Conservation (phyloP, 371 early-diverging fungal genomes). For the Mycotypha africana region DNA sequence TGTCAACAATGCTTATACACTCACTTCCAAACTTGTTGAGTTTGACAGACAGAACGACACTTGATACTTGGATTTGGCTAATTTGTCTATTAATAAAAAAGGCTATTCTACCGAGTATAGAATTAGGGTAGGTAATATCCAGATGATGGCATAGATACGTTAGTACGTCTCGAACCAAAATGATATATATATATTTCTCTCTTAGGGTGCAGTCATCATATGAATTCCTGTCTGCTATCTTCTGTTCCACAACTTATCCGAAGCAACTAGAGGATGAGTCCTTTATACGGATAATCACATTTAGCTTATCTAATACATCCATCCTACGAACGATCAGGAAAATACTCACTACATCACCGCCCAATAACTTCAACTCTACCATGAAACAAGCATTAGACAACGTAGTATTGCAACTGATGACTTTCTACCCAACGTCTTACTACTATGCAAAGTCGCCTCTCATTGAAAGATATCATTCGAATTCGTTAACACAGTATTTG, state of each 20-base stretch:
- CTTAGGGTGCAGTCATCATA: no score
- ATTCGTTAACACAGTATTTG: neutral
- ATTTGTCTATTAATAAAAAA: slow-evolving; percentile 16
- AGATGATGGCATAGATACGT: neutral
- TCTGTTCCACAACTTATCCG: neutral
- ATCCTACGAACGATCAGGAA: no score
- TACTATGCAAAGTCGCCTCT: slow-evolving; percentile 6
- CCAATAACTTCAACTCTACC: no score
- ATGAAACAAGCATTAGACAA: neutral
- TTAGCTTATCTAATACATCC: slow-evolving; percentile 5
- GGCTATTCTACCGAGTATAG: slow-evolving; percentile 10
- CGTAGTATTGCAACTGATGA: slow-evolving; percentile 1
- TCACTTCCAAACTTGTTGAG: no score
- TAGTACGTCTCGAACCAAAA: neutral
- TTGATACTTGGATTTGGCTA: slow-evolving; percentile 22
- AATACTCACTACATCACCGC: no score
- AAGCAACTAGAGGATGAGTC: neutral
- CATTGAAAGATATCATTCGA: neutral
- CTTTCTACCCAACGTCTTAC: slow-evolving; percentile 8
- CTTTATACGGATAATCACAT: slow-evolving; percentile 13
- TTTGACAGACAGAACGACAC: no score
- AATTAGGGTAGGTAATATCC: neutral
- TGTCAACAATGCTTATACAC: neutral
- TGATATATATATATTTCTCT: no score
- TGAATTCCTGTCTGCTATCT: no score